Percentiles rank a stretch among this genome's conserved stretches.
These are phyloP conservation scores for Setomelanomma holmii DNA, from an alignment of 2,329 filamentous ascomycete genomes.

Conservation along the genomic window DNA sequence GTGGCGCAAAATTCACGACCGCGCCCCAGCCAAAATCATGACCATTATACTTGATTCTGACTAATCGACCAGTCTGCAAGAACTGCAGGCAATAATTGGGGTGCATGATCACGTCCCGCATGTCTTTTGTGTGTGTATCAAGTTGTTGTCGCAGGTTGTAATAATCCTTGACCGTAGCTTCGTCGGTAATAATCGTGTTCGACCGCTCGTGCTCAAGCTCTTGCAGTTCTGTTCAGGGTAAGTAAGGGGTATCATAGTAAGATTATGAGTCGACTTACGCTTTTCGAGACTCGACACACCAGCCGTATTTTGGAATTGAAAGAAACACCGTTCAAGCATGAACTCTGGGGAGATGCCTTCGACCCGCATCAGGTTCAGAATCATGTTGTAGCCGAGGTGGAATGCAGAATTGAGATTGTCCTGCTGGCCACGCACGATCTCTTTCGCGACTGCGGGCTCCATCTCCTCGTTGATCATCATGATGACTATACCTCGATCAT, in stretches of 20 bases:
- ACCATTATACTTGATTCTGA: slow-evolving; percentile 81
- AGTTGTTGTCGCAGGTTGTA: slow-evolving; percentile 88
- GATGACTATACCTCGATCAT: slow-evolving; percentile 97
- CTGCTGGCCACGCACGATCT: slow-evolving; percentile 94
- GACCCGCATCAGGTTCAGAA: slow-evolving; percentile 94
- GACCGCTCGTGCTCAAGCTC: slow-evolving; percentile 78
- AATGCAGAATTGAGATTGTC: slow-evolving; percentile 98
- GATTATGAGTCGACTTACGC: slow-evolving; percentile 41
- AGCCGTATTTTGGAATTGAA: slow-evolving; percentile 95
- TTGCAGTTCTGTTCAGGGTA: slow-evolving; percentile 67
- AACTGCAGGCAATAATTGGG: slow-evolving; percentile 86
- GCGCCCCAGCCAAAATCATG: slow-evolving; percentile 95
- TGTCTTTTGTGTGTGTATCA: slow-evolving; percentile 82
- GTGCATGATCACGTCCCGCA: slow-evolving; percentile 90
- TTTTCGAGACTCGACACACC: slow-evolving; percentile 85
- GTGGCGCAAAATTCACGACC: slow-evolving; percentile 74
- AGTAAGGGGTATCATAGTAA: background rate
- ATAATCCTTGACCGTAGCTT: slow-evolving; percentile 90
- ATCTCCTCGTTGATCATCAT: slow-evolving; percentile 99
- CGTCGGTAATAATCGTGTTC: slow-evolving; percentile 79
- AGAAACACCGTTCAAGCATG: slow-evolving; percentile 98
- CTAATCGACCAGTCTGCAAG: slow-evolving; percentile 84
- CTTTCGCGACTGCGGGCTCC: slow-evolving; percentile 90
- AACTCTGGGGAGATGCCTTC: slow-evolving; percentile 98
- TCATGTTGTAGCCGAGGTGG: slow-evolving; percentile 99